Percentiles rank a stretch among this genome's conserved stretches.
Conservation (phyloP, 176 grass and related monocot genomes). For the Paspalum notatum region DNA sequence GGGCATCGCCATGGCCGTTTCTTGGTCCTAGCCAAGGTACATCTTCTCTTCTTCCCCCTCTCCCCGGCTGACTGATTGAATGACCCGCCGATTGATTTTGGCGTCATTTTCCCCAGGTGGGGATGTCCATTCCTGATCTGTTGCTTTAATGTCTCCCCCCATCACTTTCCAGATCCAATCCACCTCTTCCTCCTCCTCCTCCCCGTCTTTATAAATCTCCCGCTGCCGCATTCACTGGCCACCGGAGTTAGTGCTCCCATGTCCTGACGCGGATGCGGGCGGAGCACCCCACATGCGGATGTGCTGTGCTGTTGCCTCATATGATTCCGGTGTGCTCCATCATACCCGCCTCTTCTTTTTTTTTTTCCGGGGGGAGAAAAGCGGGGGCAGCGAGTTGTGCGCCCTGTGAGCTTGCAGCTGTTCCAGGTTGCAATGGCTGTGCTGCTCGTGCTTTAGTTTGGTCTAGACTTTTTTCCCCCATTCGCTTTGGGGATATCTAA, state of each 20-base stretch:
- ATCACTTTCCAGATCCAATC: conserved; percentile 64
- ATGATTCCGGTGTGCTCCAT: conserved; percentile 54
- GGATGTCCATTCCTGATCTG: conserved; percentile 52
- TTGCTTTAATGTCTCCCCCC: conserved; percentile 33
- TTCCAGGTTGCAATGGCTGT: conserved; percentile 59
- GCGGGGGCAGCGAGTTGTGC: conserved; percentile 30
- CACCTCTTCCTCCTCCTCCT: conserved; percentile 14
- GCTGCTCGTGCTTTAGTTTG: conserved; percentile 32
- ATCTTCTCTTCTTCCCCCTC: neutral
- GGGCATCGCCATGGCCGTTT: conserved; percentile 26
- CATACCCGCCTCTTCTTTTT: conserved; percentile 32
- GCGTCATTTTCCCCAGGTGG: conserved; percentile 57
- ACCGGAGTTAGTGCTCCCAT: conserved; percentile 57
- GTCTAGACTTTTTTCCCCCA: neutral
- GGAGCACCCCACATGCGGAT: conserved; percentile 45
- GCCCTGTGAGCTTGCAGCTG: conserved; percentile 61
- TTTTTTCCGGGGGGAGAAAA: neutral
- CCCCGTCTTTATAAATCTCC: conserved; percentile 47
- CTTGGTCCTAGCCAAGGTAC: conserved; percentile 46
- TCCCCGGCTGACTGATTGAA: neutral
- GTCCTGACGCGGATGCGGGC: conserved; percentile 45
- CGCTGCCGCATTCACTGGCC: conserved; percentile 54
- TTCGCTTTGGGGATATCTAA: conserved; percentile 37
- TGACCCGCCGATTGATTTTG: conserved; percentile 14
- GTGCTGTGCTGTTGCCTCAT: conserved; percentile 54